Evolutionary conservation across 371 early-diverging fungal genomes (phyloP).

Genomic region (Mortierella sp.): DNA sequence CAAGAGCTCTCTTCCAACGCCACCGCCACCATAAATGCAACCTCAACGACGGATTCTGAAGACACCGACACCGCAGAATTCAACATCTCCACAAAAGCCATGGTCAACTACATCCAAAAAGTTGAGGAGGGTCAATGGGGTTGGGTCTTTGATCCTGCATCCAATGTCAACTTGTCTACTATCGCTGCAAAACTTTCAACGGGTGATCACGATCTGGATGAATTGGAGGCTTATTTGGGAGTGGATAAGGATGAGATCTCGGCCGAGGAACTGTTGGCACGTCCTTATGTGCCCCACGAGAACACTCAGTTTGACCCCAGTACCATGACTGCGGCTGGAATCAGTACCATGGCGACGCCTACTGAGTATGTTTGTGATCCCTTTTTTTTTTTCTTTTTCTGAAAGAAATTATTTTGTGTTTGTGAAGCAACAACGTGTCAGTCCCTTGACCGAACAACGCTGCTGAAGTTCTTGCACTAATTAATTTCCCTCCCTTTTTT

Average conservation of each 20-base stretch:
- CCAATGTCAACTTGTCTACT: not conserved
- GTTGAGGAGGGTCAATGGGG: slow-evolving; percentile 52
- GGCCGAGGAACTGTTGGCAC: slow-evolving; percentile 48
- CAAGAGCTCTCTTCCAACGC: slow-evolving; percentile 14
- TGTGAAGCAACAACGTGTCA: not conserved
- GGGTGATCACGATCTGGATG: slow-evolving; percentile 52
- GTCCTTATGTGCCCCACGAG: slow-evolving; percentile 48
- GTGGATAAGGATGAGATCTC: slow-evolving; percentile 52
- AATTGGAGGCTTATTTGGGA: slow-evolving; percentile 48
- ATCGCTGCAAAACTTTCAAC: slow-evolving; percentile 1
- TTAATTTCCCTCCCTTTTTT: not conserved
- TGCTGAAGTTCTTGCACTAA: not conserved
- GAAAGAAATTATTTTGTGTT: not conserved
- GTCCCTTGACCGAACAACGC: not conserved
- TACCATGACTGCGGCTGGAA: slow-evolving; percentile 45
- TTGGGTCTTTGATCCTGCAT: slow-evolving; percentile 39
- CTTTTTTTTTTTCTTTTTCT: not conserved
- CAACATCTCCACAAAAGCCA: slow-evolving; percentile 30
- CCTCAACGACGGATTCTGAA: not conserved
- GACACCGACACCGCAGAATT: slow-evolving; percentile 12
- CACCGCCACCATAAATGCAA: not conserved
- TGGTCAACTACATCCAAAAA: slow-evolving; percentile 47
- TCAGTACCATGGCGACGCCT: slow-evolving; percentile 36
- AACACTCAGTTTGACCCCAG: slow-evolving; percentile 19
- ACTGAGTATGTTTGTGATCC: slow-evolving; percentile 23